Evolutionary conservation across 768 basidiomycete species (phyloP).

Genomic region (Ramaria sp.): DNA sequence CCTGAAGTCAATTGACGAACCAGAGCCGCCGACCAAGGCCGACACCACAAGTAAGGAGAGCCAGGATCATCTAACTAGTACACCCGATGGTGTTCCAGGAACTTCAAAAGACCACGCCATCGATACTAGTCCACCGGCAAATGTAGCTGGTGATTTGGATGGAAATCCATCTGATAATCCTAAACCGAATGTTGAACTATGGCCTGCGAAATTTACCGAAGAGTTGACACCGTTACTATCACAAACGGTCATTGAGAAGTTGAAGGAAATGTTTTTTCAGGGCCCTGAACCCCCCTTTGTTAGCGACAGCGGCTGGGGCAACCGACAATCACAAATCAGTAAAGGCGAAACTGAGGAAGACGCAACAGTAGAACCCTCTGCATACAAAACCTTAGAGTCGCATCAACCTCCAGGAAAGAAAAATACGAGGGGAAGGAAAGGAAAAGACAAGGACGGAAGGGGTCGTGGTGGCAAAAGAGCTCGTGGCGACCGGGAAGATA

Average conservation of each 20-base stretch:
- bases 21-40: constrained; percentile 38
- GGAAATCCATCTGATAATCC: background rate
- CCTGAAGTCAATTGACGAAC: constrained; percentile 67
- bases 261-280: constrained; percentile 71
- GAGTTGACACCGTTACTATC: constrained; percentile 56
- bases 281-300: constrained; percentile 69
- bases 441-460: constrained; percentile 26
- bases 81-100: background rate
- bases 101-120: background rate
- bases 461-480: constrained; percentile 34
- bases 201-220: constrained; percentile 51
- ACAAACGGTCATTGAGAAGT: constrained; percentile 39
- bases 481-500: constrained; percentile 49
- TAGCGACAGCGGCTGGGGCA: constrained; percentile 65
- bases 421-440: constrained; percentile 14
- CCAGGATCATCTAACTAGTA: background rate
- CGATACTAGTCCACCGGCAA: background rate
- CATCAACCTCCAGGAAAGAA: constrained; percentile 18
- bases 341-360: constrained; percentile 13
- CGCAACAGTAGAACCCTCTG: constrained; percentile 7
- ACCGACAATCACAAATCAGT: constrained; percentile 30
- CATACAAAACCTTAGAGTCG: constrained; percentile 1
- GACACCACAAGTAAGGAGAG: constrained; percentile 12
- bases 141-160: background rate
- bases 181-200: constrained; percentile 31